A percentile compares a stretch with the other conserved stretches of the same genome.
These are phyloP conservation scores for Phytophthora capsici DNA, from an alignment of 352 stramenopile genomes.

Conservation along the genomic window DNA sequence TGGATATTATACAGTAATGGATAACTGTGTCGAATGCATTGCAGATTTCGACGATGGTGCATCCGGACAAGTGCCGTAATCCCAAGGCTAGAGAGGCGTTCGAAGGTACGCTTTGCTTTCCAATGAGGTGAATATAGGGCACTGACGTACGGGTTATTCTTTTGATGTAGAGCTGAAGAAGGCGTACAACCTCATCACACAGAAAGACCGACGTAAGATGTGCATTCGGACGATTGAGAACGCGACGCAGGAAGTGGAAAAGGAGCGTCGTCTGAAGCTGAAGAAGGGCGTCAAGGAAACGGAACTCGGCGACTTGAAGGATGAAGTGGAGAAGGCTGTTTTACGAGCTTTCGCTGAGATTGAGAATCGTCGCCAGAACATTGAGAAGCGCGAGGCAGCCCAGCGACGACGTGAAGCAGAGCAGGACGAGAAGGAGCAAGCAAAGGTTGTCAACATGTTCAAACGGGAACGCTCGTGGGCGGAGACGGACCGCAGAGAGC, in stretches of 20 bases:
- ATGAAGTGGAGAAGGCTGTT: conserved; percentile 78
- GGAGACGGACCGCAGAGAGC: conserved; percentile 75
- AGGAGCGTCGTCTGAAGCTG: conserved; percentile 73
- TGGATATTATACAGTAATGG: neutral
- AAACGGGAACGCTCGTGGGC: conserved; percentile 82
- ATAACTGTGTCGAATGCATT: neutral
- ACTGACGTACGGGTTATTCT: conserved; percentile 1
- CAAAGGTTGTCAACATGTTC: conserved; percentile 70
- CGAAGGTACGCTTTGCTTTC: conserved; percentile 59
- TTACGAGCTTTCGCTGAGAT: conserved; percentile 87
- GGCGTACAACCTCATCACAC: conserved; percentile 83
- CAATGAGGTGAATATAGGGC: neutral
- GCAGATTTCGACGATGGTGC: conserved; percentile 88
- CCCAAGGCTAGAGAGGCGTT: conserved; percentile 83
- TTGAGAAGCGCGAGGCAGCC: conserved; percentile 73
- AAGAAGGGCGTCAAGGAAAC: conserved; percentile 86
- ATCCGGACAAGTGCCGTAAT: conserved; percentile 86
- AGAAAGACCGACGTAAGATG: conserved; percentile 86
- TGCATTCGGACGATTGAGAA: conserved; percentile 85
- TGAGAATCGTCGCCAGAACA: conserved; percentile 76
- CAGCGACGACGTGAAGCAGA: conserved; percentile 77
- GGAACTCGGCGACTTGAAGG: conserved; percentile 65
- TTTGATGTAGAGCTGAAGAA: conserved; percentile 78
- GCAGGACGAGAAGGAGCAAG: conserved; percentile 76
- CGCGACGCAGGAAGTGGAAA: conserved; percentile 66